Evolutionary conservation across 2,329 filamentous ascomycete genomes (phyloP).

Genomic region (Aspergillus amoenus): DNA sequence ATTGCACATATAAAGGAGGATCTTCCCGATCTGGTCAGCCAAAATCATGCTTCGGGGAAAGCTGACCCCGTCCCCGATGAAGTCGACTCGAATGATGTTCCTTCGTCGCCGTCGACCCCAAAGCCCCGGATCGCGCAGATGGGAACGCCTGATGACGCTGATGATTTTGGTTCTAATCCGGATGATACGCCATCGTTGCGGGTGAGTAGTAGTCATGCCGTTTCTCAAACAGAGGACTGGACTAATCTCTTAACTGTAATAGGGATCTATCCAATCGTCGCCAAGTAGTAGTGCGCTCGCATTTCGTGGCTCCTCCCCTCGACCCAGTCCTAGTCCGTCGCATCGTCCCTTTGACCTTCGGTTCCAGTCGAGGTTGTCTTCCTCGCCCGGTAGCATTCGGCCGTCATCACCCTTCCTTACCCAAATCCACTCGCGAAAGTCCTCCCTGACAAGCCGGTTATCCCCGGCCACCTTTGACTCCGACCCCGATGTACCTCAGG

Average conservation of each 20-base stretch:
- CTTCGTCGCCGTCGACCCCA: slow-evolving; percentile 15
- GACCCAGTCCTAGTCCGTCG: slow-evolving; percentile 73
- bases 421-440: slow-evolving; percentile 74
- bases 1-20: slow-evolving; percentile 26
- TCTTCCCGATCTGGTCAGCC: slow-evolving; percentile 25
- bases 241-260: slow-evolving; percentile 27
- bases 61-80: slow-evolving; percentile 15
- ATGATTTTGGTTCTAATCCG: slow-evolving; percentile 72
- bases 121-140: slow-evolving; percentile 19
- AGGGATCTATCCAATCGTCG: slow-evolving; percentile 58
- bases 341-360: slow-evolving; percentile 92
- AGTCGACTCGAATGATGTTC: slow-evolving; percentile 21
- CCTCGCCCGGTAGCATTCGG: slow-evolving; percentile 61
- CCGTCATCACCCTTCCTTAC: slow-evolving; percentile 76
- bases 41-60: slow-evolving; percentile 24
- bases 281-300: slow-evolving; percentile 73
- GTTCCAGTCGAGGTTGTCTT: slow-evolving; percentile 83
- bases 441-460: slow-evolving; percentile 72
- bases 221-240: slow-evolving; percentile 56
- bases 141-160: slow-evolving; percentile 44
- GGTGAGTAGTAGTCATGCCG: slow-evolving; percentile 52
- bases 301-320: slow-evolving; percentile 66
- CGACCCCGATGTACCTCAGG: slow-evolving; percentile 68
- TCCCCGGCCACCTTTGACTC: slow-evolving; percentile 57
- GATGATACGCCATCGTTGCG: slow-evolving; percentile 84